phyloP scores from a whole-genome alignment of 768 basidiomycete genomes.

The Solioccasus polychromus region DNA sequence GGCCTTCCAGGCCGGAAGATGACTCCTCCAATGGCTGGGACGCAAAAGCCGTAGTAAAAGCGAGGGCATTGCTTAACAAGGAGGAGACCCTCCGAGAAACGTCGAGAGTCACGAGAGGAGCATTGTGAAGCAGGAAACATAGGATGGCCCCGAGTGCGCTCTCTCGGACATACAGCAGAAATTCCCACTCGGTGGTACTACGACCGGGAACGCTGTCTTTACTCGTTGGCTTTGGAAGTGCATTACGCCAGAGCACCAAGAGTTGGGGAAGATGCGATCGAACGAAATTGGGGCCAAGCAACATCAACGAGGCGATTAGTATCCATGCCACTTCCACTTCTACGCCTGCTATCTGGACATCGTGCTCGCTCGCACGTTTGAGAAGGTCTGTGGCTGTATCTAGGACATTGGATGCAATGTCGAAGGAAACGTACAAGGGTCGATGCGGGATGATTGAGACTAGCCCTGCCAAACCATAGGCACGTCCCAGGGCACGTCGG shows the following conservation, averaged over 20 bases:
- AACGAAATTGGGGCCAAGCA: constrained; percentile 90
- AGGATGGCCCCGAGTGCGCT: constrained; percentile 86
- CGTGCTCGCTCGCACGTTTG: constrained; percentile 89
- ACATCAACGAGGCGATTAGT: constrained; percentile 84
- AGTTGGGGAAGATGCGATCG: constrained; percentile 91
- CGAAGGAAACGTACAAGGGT: constrained; percentile 93
- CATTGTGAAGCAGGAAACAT: constrained; percentile 83
- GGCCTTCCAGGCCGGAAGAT: constrained; percentile 37
- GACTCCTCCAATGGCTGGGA: constrained; percentile 66
- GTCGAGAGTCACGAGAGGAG: constrained; percentile 81
- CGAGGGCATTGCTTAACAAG: constrained; percentile 84
- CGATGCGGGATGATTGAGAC: constrained; percentile 83
- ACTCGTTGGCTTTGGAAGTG: constrained; percentile 89
- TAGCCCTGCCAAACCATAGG: constrained; percentile 85
- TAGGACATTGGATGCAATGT: constrained; percentile 85
- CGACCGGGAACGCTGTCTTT: constrained; percentile 74
- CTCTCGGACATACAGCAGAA: constrained; percentile 88
- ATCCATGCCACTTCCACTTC: constrained; percentile 97
- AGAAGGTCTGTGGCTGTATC: constrained; percentile 89
- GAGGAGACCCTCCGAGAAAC: constrained; percentile 87
- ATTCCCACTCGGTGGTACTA: constrained; percentile 80
- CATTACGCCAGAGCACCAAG: constrained; percentile 95
- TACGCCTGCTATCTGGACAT: constrained; percentile 73
- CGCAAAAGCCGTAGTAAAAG: constrained; percentile 83
- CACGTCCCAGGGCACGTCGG: constrained; percentile 75